Evolutionary conservation across 2,329 filamentous ascomycete species (phyloP).

Genomic region (Pseudogymnoascus sp.): DNA sequence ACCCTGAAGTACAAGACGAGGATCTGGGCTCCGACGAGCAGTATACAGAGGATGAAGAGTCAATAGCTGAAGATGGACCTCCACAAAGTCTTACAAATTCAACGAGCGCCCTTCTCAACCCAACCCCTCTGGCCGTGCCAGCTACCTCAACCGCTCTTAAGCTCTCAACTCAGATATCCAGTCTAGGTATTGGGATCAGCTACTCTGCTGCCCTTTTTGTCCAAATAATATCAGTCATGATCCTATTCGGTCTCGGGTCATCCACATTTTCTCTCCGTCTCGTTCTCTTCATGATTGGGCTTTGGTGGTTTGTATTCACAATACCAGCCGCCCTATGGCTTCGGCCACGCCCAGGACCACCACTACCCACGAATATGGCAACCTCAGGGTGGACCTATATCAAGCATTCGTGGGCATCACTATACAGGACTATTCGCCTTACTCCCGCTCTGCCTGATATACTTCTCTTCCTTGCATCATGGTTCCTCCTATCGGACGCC

Average conservation of each 20-base stretch:
- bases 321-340: constrained; percentile 84
- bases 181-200: constrained; percentile 86
- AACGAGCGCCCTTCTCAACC: constrained; percentile 39
- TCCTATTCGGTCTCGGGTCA: constrained; percentile 65
- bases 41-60: constrained; percentile 11
- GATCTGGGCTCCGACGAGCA: constrained; percentile 15
- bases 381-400: constrained; percentile 48
- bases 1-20: constrained; percentile 39
- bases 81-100: constrained; percentile 31
- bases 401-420: constrained; percentile 73
- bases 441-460: constrained; percentile 68
- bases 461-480: constrained; percentile 72
- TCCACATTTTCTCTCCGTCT: constrained; percentile 80
- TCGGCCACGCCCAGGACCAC: constrained; percentile 79
- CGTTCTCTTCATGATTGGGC: constrained; percentile 76
- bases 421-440: constrained; percentile 71
- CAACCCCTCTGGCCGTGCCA: constrained; percentile 15
- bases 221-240: constrained; percentile 70
- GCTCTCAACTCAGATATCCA: constrained; percentile 84
- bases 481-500: constrained; percentile 91
- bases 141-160: constrained; percentile 59
- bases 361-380: constrained; percentile 43
- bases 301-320: constrained; percentile 91
- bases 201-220: constrained; percentile 81
- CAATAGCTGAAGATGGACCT: constrained; percentile 12